A percentile compares a stretch with the other conserved stretches of the same genome.
phyloP scores from a whole-genome alignment of 768 basidiomycete species.

The Cantharellus cinnabarinus region DNA sequence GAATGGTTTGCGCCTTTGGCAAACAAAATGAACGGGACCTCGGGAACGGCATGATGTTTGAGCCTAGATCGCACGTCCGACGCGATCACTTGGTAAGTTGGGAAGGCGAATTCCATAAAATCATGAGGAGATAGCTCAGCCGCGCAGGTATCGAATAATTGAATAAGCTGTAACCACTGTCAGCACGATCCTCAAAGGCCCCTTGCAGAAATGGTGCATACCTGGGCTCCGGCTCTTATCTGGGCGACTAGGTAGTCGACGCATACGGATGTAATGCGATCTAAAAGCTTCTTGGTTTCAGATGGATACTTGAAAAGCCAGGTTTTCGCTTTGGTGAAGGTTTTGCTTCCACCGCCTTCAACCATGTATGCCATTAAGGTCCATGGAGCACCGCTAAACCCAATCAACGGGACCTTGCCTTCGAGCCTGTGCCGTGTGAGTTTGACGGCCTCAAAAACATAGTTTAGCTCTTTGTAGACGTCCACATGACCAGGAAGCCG shows the following conservation, averaged over 20 bases:
- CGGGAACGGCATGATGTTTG: conserved; percentile 28
- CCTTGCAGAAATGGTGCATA: conserved; percentile 16
- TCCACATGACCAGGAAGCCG: conserved; percentile 45
- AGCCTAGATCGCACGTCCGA: conserved; percentile 43
- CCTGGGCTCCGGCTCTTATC: conserved; percentile 90
- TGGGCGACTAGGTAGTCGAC: conserved; percentile 83
- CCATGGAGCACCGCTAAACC: conserved; percentile 96
- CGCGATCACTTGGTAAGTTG: conserved; percentile 55
- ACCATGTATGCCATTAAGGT: conserved; percentile 97
- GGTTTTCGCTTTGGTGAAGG: conserved; percentile 74
- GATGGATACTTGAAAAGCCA: conserved; percentile 88
- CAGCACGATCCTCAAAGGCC: background rate
- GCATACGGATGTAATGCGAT: conserved; percentile 71
- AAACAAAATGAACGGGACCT: conserved; percentile 74
- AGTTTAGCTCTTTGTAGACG: conserved; percentile 63
- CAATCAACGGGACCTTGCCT: conserved; percentile 87
- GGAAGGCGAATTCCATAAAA: conserved; percentile 67
- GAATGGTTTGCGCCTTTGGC: conserved; percentile 82
- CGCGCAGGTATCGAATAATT: conserved; percentile 95
- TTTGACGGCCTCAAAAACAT: conserved; percentile 85
- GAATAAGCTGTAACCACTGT: conserved; percentile 42
- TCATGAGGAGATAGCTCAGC: conserved; percentile 81
- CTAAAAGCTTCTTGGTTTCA: conserved; percentile 56
- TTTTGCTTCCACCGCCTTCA: conserved; percentile 86
- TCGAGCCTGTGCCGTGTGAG: conserved; percentile 57